A percentile compares a stretch with the other conserved stretches of the same genome.
These are phyloP conservation scores for Lactifluus echinatus DNA, from an alignment of 768 basidiomycete genomes.

Conservation along the genomic window DNA sequence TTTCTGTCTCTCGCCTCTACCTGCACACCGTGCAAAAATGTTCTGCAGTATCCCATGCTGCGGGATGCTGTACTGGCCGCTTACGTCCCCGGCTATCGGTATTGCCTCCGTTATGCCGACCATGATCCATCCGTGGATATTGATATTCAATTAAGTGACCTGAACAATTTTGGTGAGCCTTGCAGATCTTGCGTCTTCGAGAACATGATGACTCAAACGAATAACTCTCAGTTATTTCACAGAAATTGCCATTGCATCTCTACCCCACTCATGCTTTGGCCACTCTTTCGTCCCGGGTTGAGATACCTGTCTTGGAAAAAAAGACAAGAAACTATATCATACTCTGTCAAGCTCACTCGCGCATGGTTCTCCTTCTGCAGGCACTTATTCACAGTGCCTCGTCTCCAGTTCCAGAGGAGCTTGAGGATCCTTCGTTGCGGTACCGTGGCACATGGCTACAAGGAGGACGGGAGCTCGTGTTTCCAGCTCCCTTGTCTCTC, in stretches of 20 bases:
- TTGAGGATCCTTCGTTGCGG: conserved; percentile 26
- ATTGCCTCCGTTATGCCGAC: conserved; percentile 36
- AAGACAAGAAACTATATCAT: conserved; percentile 34
- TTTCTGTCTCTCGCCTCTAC: conserved; percentile 34
- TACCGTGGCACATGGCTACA: conserved; percentile 21
- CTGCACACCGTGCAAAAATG: conserved; percentile 28
- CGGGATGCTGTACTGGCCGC: conserved; percentile 34
- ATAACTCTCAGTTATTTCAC: conserved; percentile 47
- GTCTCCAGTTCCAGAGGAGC: conserved; percentile 28
- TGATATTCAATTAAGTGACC: conserved; percentile 46
- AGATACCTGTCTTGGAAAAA: conserved; percentile 28
- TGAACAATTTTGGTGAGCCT: conserved; percentile 57
- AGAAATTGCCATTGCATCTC: conserved; percentile 51
- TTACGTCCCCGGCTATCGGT: conserved; percentile 51
- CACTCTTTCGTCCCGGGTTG: conserved; percentile 34
- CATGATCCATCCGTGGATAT: conserved; percentile 37
- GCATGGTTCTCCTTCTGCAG: conserved; percentile 67
- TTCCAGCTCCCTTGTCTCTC: conserved; percentile 67
- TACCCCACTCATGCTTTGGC: conserved; percentile 65
- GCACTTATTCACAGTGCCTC: conserved; percentile 58
- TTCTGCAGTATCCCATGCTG: conserved; percentile 28
- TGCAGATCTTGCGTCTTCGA: conserved; percentile 6
- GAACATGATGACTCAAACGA: background rate
- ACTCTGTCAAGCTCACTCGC: conserved; percentile 57
- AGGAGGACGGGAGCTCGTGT: conserved; percentile 49